phyloP scores from a whole-genome alignment of 2,329 filamentous ascomycete species.

The Acrodontium crateriforme region DNA sequence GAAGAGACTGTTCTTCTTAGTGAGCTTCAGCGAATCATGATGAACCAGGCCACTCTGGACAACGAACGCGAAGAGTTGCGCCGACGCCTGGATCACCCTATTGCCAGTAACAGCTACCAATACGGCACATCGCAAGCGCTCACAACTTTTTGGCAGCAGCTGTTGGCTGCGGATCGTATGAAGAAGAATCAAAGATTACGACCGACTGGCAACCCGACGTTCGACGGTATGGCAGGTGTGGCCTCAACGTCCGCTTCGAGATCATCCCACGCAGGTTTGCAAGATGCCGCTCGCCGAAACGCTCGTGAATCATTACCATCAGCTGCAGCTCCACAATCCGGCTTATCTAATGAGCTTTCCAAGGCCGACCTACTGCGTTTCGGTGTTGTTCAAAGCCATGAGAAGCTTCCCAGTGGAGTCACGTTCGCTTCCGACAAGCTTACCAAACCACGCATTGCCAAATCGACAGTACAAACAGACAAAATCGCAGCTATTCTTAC shows the following conservation, averaged over 20 bases:
- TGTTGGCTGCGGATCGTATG: conserved; percentile 70
- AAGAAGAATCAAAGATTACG: conserved; percentile 59
- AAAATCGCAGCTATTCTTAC: conserved; percentile 60
- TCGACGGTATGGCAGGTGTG: conserved; percentile 10
- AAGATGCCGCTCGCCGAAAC: conserved; percentile 13
- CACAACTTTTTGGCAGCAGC: conserved; percentile 64
- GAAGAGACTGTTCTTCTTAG: conserved; percentile 83
- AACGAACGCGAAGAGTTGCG: conserved; percentile 72
- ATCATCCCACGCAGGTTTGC: conserved; percentile 29
- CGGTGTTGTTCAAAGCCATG: conserved; percentile 59
- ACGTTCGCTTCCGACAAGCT: conserved; percentile 79
- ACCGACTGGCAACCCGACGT: conserved; percentile 15
- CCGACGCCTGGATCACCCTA: conserved; percentile 67
- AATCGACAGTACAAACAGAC: conserved; percentile 60
- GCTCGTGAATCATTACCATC: conserved; percentile 29
- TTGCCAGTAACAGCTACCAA: conserved; percentile 38
- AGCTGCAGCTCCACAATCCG: conserved; percentile 22
- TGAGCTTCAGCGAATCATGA: conserved; percentile 83
- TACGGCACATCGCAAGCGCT: conserved; percentile 76
- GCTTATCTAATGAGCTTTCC: conserved; percentile 45
- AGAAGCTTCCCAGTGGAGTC: conserved; percentile 72
- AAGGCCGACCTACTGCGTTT: conserved; percentile 64
- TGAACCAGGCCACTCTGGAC: conserved; percentile 72
- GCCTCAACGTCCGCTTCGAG: conserved; percentile 19
- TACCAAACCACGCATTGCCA: conserved; percentile 63